These are phyloP conservation scores for Pseudopithomyces chartarum DNA, from an alignment of 2,329 filamentous ascomycete species.

Conservation along the genomic window DNA sequence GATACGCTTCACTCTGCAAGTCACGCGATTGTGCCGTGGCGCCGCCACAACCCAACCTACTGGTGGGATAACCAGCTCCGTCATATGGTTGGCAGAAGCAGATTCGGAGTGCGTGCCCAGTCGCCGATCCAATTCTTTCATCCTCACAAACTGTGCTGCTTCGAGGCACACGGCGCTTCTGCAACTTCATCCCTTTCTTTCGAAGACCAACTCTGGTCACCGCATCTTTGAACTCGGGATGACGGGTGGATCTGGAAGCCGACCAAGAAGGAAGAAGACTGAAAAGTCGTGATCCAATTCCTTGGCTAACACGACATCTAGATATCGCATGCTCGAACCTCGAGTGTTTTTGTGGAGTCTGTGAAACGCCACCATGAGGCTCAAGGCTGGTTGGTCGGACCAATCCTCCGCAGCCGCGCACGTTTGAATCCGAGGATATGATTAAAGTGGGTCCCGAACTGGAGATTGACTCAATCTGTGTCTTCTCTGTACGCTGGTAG, in stretches of 20 bases:
- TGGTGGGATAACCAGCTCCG: conserved; percentile 18
- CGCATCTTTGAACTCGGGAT: not conserved
- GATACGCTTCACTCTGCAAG: not conserved
- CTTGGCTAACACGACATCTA: not conserved
- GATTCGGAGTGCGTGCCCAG: conserved; percentile 32
- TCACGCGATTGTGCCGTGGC: not conserved
- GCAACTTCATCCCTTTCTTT: conserved; percentile 17
- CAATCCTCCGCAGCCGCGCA: conserved; percentile 37
- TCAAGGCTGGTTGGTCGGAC: conserved; percentile 25
- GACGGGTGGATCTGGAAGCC: not conserved
- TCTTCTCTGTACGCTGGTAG: conserved; percentile 17
- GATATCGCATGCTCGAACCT: not conserved
- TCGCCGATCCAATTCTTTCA: conserved; percentile 4
- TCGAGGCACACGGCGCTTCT: conserved; percentile 14
- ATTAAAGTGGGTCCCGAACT: not conserved
- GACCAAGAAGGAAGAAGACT: not conserved
- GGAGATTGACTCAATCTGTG: conserved; percentile 20
- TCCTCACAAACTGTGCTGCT: not conserved
- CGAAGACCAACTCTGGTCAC: not conserved
- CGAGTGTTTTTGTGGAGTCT: not conserved
- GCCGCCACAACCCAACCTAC: not conserved
- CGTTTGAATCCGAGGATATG: conserved; percentile 12
- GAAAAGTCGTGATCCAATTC: not conserved
- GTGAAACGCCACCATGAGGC: conserved; percentile 18
- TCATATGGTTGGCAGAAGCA: conserved; percentile 46